These are phyloP conservation scores for Balamuthia mandrillaris DNA, from an alignment of 208 protist genomes.

Conservation along the genomic window DNA sequence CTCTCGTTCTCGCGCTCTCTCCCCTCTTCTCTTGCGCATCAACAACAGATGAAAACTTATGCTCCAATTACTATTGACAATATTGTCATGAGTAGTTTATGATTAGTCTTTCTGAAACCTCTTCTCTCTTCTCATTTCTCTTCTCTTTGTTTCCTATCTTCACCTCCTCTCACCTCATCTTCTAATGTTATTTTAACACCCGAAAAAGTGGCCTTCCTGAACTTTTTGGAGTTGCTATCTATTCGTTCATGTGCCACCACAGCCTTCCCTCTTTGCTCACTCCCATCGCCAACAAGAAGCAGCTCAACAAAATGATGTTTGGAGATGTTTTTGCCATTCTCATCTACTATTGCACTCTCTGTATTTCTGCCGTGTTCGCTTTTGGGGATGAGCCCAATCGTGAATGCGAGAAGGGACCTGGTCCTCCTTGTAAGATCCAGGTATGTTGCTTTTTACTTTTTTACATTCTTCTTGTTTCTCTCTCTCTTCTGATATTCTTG, in stretches of 20 bases:
- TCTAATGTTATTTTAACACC: neutral
- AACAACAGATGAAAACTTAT: too few species aligned
- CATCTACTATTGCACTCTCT: constrained; percentile 44
- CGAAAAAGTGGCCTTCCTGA: neutral
- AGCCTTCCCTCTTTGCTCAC: constrained; percentile 50
- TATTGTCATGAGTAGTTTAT: neutral
- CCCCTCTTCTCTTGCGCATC: too few species aligned
- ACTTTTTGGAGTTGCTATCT: constrained; percentile 57
- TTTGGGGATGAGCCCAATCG: constrained; percentile 40
- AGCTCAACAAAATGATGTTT: constrained; percentile 32
- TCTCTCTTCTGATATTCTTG: neutral
- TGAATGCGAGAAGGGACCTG: constrained; percentile 20
- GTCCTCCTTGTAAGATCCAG: neutral
- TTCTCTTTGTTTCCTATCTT: neutral
- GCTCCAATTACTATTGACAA: too few species aligned
- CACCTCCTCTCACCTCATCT: neutral
- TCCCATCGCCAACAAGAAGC: constrained; percentile 52
- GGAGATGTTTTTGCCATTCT: constrained; percentile 43
- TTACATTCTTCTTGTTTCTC: neutral
- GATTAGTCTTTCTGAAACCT: neutral
- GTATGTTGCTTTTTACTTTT: neutral
- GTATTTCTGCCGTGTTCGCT: constrained; percentile 44
- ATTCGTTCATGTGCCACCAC: constrained; percentile 71
- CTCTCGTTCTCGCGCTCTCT: too few species aligned
- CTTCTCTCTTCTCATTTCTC: neutral